Percentiles rank a stretch among this genome's conserved stretches.
Evolutionary conservation across 2,329 filamentous ascomycete species (phyloP).

Genomic region (Epichloe gansuensis): DNA sequence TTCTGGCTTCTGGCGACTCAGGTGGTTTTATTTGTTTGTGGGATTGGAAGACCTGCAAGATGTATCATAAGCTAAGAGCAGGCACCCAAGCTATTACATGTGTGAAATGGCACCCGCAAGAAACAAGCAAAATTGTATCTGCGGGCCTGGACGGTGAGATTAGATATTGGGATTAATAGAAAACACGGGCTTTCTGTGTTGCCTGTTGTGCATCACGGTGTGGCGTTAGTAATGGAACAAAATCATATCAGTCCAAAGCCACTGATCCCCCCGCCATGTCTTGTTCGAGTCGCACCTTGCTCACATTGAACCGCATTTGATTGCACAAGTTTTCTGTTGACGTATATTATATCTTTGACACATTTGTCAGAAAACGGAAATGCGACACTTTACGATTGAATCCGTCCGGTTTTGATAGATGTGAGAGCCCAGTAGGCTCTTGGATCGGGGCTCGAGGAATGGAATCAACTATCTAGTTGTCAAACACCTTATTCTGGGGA

Average conservation of each 20-base stretch:
- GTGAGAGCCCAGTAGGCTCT: no score
- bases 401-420: no score
- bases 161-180: conserved; percentile 74
- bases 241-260: no score
- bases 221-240: not conserved
- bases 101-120: conserved; percentile 92
- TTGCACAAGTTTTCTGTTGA: no score
- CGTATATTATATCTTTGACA: no score
- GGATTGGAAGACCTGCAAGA: conserved; percentile 99
- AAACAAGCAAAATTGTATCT: conserved; percentile 85
- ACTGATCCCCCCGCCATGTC: no score
- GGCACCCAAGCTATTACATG: conserved; percentile 73
- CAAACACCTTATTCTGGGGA: conserved; percentile 49
- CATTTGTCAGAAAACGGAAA: no score
- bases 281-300: no score
- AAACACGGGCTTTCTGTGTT: not conserved
- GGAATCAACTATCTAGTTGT: conserved; percentile 17
- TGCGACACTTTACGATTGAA: no score
- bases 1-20: conserved; percentile 75
- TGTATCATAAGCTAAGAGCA: conserved; percentile 92
- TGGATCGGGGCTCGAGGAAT: no score
- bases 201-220: not conserved
- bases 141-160: conserved; percentile 82
- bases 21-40: conserved; percentile 89
- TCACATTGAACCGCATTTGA: no score